Percentiles rank a stretch among this genome's conserved stretches.
Evolutionary conservation across 2,329 filamentous ascomycete species (phyloP).

Genomic region (Pseudogymnoascus pannorum): DNA sequence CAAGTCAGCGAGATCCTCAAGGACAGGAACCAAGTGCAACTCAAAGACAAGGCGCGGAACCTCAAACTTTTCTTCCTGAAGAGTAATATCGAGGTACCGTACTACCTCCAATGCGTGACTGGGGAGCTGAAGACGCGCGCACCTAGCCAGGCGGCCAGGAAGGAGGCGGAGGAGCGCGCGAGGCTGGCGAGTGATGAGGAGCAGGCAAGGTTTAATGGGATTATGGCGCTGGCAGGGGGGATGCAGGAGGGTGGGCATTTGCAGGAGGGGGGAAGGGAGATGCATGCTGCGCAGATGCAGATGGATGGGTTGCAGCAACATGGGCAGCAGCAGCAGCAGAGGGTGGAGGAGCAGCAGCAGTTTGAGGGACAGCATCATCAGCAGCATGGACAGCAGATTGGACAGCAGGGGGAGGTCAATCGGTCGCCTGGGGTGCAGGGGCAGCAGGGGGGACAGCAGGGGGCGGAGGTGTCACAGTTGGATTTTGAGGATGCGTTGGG

Average conservation of each 20-base stretch:
- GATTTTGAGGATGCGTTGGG: conserved; percentile 9
- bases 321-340: not conserved
- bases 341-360: not conserved
- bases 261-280: not conserved
- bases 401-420: not conserved
- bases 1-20: conserved; percentile 76
- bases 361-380: not conserved
- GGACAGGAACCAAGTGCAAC: conserved; percentile 81
- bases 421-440: not conserved
- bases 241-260: conserved; percentile 23
- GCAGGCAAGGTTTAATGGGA: conserved; percentile 52
- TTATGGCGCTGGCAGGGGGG: conserved; percentile 47
- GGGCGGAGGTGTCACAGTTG: not conserved
- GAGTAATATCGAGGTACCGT: conserved; percentile 83
- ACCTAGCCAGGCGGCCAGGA: conserved; percentile 63
- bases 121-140: conserved; percentile 83
- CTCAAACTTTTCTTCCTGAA: conserved; percentile 88
- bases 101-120: conserved; percentile 79
- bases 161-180: conserved; percentile 59
- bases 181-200: conserved; percentile 53
- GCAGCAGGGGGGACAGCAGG: not conserved
- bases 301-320: not conserved
- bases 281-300: not conserved
- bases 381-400: not conserved
- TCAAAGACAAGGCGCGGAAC: conserved; percentile 89